Evolutionary conservation across 192 early-diverging fungal species (phyloP).

Genomic region (Backusella morwellensis): DNA sequence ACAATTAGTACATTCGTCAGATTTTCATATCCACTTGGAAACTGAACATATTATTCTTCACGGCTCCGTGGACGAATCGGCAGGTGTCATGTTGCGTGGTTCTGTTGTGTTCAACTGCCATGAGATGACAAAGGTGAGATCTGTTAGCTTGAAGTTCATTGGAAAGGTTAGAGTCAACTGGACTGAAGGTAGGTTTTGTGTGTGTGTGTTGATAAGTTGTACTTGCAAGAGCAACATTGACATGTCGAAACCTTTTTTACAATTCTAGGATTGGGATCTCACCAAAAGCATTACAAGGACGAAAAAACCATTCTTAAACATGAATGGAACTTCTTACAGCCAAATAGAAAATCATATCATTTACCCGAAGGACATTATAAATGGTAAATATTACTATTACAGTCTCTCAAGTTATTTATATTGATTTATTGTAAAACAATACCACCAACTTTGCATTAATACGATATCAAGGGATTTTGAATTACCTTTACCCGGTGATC

Average conservation of each 20-base stretch:
- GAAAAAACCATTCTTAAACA: conserved; percentile 49
- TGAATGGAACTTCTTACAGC: conserved; percentile 55
- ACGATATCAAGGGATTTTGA: conserved; percentile 45
- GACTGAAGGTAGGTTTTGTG: conserved; percentile 35
- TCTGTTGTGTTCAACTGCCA: conserved; percentile 44
- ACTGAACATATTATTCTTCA: conserved; percentile 35
- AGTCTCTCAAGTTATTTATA: background rate
- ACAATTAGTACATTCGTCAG: conserved; percentile 21
- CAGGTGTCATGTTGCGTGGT: conserved; percentile 52
- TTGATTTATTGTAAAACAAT: conserved; percentile 8
- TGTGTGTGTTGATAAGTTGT: background rate
- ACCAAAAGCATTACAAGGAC: conserved; percentile 29
- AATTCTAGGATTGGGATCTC: conserved; percentile 20
- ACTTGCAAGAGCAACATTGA: background rate
- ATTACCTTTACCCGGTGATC: conserved; percentile 53
- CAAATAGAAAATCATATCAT: conserved; percentile 36
- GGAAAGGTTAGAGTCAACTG: conserved; percentile 53
- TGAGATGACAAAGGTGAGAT: conserved; percentile 51
- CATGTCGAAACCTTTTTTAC: background rate
- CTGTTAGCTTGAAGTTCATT: conserved; percentile 47
- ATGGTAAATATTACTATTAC: conserved; percentile 34
- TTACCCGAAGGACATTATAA: conserved; percentile 41
- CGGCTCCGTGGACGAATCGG: conserved; percentile 39
- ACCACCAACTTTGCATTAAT: background rate
- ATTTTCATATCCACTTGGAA: conserved; percentile 40